These are phyloP conservation scores for Cyclotella sp. DNA, from an alignment of 108 stramenopile species.

Conservation along the genomic window DNA sequence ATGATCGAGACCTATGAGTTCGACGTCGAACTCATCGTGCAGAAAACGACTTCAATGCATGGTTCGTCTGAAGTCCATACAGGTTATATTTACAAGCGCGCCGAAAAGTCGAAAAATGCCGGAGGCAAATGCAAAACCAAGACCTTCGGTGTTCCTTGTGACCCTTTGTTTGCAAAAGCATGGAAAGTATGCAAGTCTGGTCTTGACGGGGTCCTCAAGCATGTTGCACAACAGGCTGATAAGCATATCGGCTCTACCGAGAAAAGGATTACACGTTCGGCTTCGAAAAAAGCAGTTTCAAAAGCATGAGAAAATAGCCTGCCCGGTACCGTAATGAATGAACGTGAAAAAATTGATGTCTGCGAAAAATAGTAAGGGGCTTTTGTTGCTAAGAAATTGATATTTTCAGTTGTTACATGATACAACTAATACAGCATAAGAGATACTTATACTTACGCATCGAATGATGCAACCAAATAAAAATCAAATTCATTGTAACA, in stretches of 20 bases:
- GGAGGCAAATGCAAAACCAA: conserved; percentile 4
- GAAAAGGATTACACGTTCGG: conserved; percentile 41
- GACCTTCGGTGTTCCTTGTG: conserved; percentile 53
- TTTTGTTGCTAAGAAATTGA: neutral
- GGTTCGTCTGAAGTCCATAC: conserved; percentile 84
- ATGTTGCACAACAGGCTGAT: conserved; percentile 45
- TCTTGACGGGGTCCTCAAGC: conserved; percentile 41
- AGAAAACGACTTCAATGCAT: conserved; percentile 83
- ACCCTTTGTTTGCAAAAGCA: conserved; percentile 66
- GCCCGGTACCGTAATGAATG: too few species aligned
- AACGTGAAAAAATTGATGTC: too few species aligned
- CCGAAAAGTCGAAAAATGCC: conserved; percentile 4
- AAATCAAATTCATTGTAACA: too few species aligned
- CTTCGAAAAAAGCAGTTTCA: conserved; percentile 1
- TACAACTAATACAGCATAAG: neutral
- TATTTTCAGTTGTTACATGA: neutral
- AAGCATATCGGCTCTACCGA: conserved; percentile 40
- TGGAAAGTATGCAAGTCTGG: conserved; percentile 58
- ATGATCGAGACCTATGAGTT: conserved; percentile 81
- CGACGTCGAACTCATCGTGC: conserved; percentile 74
- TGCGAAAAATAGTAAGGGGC: too few species aligned
- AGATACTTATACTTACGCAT: too few species aligned
- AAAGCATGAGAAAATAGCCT: neutral
- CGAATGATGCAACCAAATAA: too few species aligned
- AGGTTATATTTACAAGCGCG: conserved; percentile 84